Evolutionary conservation across 1,284 basidiomycete genomes (phyloP).

Genomic region (Ceratobasidium sp.): DNA sequence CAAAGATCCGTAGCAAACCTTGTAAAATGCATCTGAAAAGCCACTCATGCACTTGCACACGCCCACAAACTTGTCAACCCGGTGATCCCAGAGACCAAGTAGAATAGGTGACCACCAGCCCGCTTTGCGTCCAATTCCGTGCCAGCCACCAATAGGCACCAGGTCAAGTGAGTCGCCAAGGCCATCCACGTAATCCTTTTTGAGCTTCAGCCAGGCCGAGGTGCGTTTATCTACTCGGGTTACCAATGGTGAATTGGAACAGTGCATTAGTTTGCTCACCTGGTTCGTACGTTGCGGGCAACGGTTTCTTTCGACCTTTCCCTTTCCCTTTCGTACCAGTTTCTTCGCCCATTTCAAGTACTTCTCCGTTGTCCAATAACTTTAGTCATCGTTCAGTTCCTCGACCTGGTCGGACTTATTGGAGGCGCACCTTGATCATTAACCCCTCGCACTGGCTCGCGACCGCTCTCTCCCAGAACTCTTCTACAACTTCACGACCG

Average conservation of each 20-base stretch:
- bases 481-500: conserved; percentile 69
- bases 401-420: neutral
- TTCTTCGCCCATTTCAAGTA: conserved; percentile 47
- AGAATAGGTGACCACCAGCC: conserved; percentile 94
- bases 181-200: conserved; percentile 76
- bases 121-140: conserved; percentile 91
- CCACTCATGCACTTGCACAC: conserved; percentile 79
- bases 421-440: conserved; percentile 82
- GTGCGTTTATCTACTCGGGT: conserved; percentile 67
- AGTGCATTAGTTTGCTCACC: conserved; percentile 52
- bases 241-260: neutral
- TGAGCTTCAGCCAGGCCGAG: conserved; percentile 82
- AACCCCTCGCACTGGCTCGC: conserved; percentile 87
- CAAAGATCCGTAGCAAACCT: conserved; percentile 52
- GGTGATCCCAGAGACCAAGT: conserved; percentile 79
- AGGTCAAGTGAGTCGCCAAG: conserved; percentile 61
- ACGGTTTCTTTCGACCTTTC: conserved; percentile 63
- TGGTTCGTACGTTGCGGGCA: conserved; percentile 91
- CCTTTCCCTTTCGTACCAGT: conserved; percentile 46
- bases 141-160: conserved; percentile 86
- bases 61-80: conserved; percentile 72
- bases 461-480: conserved; percentile 83
- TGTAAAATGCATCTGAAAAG: conserved; percentile 89
- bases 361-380: conserved; percentile 64
- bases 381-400: conserved; percentile 45